Base-by-base conservation (phyloP, 805 yeast genomes). In the Ogataea methanolica region DNA sequence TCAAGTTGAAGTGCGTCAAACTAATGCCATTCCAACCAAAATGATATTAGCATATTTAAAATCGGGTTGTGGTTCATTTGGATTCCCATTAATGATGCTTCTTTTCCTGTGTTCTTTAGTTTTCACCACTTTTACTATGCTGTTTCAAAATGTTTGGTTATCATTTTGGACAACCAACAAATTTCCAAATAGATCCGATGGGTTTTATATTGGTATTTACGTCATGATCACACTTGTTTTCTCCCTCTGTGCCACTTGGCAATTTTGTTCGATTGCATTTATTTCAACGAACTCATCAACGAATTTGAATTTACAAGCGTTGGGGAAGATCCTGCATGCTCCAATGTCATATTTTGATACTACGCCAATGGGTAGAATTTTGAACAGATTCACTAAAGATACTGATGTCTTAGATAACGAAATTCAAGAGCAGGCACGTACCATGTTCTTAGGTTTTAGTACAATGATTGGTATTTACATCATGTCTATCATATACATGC, bases 311-410 rank as follows among this genome's bases (percentile, higher is more conserved):
- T 68, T 83, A 38, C 55, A 58, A 43, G 90, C 96, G 0, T 39
- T 53, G 22, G 65, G 73, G 41, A 75, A 71, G 35, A 71, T 89
- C 15, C 68, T 89, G 50, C 82, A 82, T 50, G 82, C 94, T 2
- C 96, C 96, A 42, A 87, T 88, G 92, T 67, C 82, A 0, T 90
- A 79, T 62, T 75, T 88, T 67, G 96, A 90, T 60, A 80, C 88
- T 11, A 86, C 95, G 0, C 97, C 97, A 16, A 75, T 87, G 73
- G 96, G 97, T 1, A 75, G 96, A 55, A 82, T 89, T 49, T 70
- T 90, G 62, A 89, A 88, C 66, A 72, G 96, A 55, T 89, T 88
- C 64, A 88, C 96, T 2, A 88, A 88, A 57, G 97, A 89, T 64
- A 85, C 94, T 0, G 96, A 89, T 62, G 82, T 82, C 5, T 69